Evolutionary conservation across 306 rosid species (phyloP), one percentile per base, ranked within the genome.

Genomic region (Quercus wislizeni): DNA sequence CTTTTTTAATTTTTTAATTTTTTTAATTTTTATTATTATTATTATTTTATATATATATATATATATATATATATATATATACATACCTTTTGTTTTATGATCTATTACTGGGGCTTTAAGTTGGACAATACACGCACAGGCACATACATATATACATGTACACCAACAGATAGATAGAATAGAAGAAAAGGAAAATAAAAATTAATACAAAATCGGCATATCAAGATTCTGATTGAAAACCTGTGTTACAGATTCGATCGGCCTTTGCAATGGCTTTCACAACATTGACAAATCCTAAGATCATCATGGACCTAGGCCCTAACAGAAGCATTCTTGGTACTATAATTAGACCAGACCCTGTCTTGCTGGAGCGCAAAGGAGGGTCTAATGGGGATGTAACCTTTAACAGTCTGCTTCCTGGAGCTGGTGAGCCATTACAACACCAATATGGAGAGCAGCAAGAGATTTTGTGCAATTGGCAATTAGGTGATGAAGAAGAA

Each of bases 311-410:
- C 84, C 80, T 93, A 38, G 98, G 96, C 70, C 90, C 93, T 2
- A 88, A 61, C 64, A 86, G 92, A 85, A 93, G 99, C 85, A 93
- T 95, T 85, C 93, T 95, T 1, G 99, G 99, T 56, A 91, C 97
- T n/a, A 93, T 95, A 87, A 95, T 95, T 71, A 84, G 98, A 81
- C 97, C 99, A 2, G 98, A 95, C 74, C 82, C 89, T 15, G 76
- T 84, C 21, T 85, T 95, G 86, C 72, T 83, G 61, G 90, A 89
- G 81, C 96, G 99, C 43, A 95, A 90, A 80, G 98, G 98, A 19
- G 97, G 97, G 20, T 86, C 73, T 25, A 79, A 85, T 4, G 96
- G 99, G 21, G 89, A 86, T 52, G 88, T 90, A 70, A 89, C 92
- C 68, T 90, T 91, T 69, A 69, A 80, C 78, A 91, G 87, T 83